Percentiles rank a stretch among this genome's conserved stretches.
phyloP scores from a whole-genome alignment of 192 early-diverging fungal species.

The Podila verticillata region DNA sequence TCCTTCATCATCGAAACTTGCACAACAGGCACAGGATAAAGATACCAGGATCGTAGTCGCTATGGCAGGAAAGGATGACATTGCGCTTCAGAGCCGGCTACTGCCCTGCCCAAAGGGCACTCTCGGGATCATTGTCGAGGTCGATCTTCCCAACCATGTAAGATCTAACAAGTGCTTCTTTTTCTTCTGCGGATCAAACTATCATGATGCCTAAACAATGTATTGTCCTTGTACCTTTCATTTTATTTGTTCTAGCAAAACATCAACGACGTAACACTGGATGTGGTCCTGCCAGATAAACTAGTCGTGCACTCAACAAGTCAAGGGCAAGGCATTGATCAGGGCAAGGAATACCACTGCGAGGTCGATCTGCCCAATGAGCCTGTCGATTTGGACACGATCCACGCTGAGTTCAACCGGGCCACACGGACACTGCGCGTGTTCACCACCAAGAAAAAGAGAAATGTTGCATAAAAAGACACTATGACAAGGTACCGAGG shows the following conservation, averaged over 20 bases:
- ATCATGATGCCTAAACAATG: too few relatives aligned
- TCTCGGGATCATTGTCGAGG: constrained; percentile 40
- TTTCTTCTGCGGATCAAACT: neutral
- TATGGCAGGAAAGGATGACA: constrained; percentile 26
- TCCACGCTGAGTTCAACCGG: constrained; percentile 33
- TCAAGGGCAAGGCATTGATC: constrained; percentile 22
- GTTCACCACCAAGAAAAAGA: constrained; percentile 29
- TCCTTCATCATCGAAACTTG: neutral
- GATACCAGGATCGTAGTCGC: constrained; percentile 9
- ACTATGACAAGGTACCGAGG: too few relatives aligned
- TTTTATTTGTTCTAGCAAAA: neutral
- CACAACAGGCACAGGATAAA: neutral
- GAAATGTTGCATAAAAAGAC: constrained; percentile 4
- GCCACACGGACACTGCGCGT: constrained; percentile 10
- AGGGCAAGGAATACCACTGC: constrained; percentile 37
- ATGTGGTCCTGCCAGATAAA: constrained; percentile 31
- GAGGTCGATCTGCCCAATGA: constrained; percentile 43
- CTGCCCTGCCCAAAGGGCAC: constrained; percentile 40
- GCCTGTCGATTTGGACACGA: constrained; percentile 25
- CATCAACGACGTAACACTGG: constrained; percentile 33
- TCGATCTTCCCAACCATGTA: constrained; percentile 41
- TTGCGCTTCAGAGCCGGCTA: constrained; percentile 11
- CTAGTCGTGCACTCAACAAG: constrained; percentile 32
- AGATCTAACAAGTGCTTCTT: neutral
- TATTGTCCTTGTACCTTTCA: neutral